Percentiles rank a stretch among this genome's conserved stretches.
Conservation (phyloP, 192 early-diverging fungal species). For the Paraglomus brasilianum region DNA sequence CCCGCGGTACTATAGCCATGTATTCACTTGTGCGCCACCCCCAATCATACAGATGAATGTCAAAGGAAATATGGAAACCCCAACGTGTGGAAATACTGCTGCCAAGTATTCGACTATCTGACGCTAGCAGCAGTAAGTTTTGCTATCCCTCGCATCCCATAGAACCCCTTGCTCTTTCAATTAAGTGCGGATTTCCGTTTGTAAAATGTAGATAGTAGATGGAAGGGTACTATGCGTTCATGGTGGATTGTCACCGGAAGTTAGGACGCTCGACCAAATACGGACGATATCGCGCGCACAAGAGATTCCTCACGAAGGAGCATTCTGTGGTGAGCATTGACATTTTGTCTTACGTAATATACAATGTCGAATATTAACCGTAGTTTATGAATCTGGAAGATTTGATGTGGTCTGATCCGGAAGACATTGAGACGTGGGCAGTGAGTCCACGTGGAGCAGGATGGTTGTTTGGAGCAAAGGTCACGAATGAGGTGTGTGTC, state of each 20-base stretch:
- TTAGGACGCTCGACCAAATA: slow-evolving; percentile 90
- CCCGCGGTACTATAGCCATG: neutral
- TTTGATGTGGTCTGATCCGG: slow-evolving; percentile 96
- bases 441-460: slow-evolving; percentile 91
- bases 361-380: neutral
- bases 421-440: slow-evolving; percentile 91
- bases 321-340: slow-evolving; percentile 66
- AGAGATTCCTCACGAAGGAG: slow-evolving; percentile 93
- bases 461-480: slow-evolving; percentile 93
- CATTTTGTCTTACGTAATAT: neutral
- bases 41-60: slow-evolving; percentile 71
- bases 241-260: slow-evolving; percentile 91
- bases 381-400: slow-evolving; percentile 49
- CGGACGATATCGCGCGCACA: slow-evolving; percentile 93
- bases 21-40: too few relatives aligned
- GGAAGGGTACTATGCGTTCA: slow-evolving; percentile 91
- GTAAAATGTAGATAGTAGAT: slow-evolving; percentile 75
- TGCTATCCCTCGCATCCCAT: slow-evolving; percentile 9
- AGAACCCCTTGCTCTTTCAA: neutral
- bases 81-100: slow-evolving; percentile 96
- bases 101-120: slow-evolving; percentile 89
- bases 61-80: slow-evolving; percentile 93
- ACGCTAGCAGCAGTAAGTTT: slow-evolving; percentile 82
- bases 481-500: slow-evolving; percentile 77
- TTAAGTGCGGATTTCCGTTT: neutral